These are phyloP conservation scores for Boletellus ananas DNA, from an alignment of 768 basidiomycete species.

Conservation along the genomic window DNA sequence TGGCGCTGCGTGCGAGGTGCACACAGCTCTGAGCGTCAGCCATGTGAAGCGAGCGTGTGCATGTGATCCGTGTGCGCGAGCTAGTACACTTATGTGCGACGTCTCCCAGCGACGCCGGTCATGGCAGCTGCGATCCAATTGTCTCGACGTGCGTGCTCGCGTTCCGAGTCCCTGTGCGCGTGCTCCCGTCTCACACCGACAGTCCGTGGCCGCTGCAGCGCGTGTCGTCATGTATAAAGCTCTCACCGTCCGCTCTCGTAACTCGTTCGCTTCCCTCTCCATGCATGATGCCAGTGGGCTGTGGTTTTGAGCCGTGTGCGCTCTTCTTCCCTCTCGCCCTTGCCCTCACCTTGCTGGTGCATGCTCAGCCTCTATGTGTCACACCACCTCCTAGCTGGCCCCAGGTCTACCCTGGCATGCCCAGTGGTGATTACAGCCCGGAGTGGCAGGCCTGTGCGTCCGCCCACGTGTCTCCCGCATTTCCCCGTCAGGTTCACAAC, in stretches of 20 bases:
- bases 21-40: slow-evolving; percentile 25
- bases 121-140: too few species aligned
- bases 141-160: too few species aligned
- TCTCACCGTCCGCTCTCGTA: neutral
- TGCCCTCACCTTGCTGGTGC: slow-evolving; percentile 4
- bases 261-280: slow-evolving; percentile 7
- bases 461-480: neutral
- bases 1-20: slow-evolving; percentile 76
- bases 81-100: too few species aligned
- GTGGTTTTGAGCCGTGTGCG: slow-evolving; percentile 5
- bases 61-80: too few species aligned
- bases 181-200: too few species aligned
- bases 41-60: slow-evolving; percentile 1
- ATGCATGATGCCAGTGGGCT: slow-evolving; percentile 13
- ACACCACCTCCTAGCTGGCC: slow-evolving; percentile 34
- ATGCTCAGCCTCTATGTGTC: slow-evolving; percentile 19
- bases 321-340: slow-evolving; percentile 1
- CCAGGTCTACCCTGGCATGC: slow-evolving; percentile 42
- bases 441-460: slow-evolving; percentile 63
- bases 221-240: neutral
- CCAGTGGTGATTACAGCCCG: slow-evolving; percentile 45
- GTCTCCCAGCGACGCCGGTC: too few species aligned
- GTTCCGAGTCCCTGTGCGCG: too few species aligned
- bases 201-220: too few species aligned
- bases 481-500: neutral